Evolutionary conservation across 2,329 filamentous ascomycete genomes (phyloP).

Genomic region (Penicillium rolfsii): DNA sequence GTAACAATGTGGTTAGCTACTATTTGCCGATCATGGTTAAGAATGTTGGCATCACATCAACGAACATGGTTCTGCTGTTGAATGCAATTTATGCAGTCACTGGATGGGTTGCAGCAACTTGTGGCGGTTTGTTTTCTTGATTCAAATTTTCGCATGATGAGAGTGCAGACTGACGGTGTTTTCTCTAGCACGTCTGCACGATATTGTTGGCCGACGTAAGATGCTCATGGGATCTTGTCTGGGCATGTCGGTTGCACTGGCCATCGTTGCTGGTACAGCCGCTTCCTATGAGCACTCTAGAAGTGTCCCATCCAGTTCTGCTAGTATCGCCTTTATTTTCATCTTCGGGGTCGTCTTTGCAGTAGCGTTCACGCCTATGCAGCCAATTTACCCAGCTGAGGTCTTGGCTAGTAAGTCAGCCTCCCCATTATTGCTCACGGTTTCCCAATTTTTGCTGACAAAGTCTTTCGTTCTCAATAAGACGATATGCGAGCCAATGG

Average conservation of each 20-base stretch:
- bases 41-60: background rate
- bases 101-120: background rate
- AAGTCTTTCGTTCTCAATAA: background rate
- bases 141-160: background rate
- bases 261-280: background rate
- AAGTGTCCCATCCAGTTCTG: background rate
- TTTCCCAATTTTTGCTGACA: no score
- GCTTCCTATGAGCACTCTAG: background rate
- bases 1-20: background rate
- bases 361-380: background rate
- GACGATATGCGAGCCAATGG: background rate
- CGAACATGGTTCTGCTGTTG: background rate
- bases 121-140: background rate
- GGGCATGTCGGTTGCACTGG: background rate
- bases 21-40: background rate
- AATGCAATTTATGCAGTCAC: background rate
- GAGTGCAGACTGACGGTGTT: background rate
- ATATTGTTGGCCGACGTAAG: background rate
- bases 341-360: background rate
- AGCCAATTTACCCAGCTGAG: background rate
- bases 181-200: background rate
- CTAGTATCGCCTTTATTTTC: background rate
- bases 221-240: slow-evolving; percentile 1
- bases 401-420: background rate
- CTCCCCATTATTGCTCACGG: background rate